Percentiles rank a stretch among this genome's conserved stretches.
Evolutionary conservation across 2,329 filamentous ascomycete genomes (phyloP).

Genomic region (Sclerotiophoma versabilis): DNA sequence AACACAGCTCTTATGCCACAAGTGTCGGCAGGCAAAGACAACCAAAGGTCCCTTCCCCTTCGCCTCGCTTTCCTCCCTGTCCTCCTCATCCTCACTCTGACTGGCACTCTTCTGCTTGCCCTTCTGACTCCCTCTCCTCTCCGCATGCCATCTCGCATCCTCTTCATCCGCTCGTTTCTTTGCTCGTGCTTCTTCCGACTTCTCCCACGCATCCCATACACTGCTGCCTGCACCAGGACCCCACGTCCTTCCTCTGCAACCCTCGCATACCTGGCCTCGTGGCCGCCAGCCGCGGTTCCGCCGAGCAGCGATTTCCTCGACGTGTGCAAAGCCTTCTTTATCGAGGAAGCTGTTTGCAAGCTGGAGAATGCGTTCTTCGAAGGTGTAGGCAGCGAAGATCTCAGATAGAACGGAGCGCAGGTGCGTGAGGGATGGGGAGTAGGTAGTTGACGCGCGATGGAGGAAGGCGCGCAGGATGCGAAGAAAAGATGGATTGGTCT

Average conservation of each 20-base stretch:
- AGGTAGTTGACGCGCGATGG: conserved; percentile 75
- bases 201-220: conserved; percentile 81
- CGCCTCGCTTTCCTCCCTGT: conserved; percentile 4
- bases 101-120: conserved; percentile 49
- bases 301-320: conserved; percentile 75
- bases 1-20: conserved; percentile 49
- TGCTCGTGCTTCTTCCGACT: conserved; percentile 50
- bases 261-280: conserved; percentile 84
- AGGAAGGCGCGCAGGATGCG: conserved; percentile 90
- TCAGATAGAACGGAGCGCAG: conserved; percentile 83
- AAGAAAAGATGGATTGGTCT: conserved; percentile 76
- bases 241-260: conserved; percentile 83
- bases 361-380: conserved; percentile 87
- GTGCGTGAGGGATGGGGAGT: conserved; percentile 84
- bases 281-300: conserved; percentile 90
- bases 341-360: conserved; percentile 88
- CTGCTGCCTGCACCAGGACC: conserved; percentile 81
- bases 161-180: conserved; percentile 48
- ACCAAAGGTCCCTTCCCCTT: conserved; percentile 31
- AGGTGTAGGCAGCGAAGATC: conserved; percentile 94
- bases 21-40: conserved; percentile 51
- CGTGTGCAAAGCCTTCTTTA: conserved; percentile 84
- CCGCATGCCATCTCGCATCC: conserved; percentile 33
- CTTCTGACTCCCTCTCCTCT: conserved; percentile 59
- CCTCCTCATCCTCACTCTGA: conserved; percentile 26